These are phyloP conservation scores for Entamoeba moshkovskii DNA, from an alignment of 208 protist species.

Conservation along the genomic window DNA sequence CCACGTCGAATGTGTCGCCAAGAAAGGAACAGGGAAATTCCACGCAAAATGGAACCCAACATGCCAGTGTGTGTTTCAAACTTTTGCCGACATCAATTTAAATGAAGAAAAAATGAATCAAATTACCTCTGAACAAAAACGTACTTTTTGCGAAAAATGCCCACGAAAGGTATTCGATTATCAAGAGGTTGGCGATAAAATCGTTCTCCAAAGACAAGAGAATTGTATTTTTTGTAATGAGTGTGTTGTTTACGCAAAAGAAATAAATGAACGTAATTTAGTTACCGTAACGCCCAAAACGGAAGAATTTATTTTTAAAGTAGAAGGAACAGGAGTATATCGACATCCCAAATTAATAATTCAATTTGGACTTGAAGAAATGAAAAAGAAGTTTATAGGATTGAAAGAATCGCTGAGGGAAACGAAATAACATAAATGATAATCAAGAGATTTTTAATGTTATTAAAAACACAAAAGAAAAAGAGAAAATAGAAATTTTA, in stretches of 20 bases:
- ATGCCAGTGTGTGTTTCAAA: background rate
- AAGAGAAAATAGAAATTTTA: too few relatives aligned
- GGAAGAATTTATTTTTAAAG: background rate
- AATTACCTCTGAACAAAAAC: background rate
- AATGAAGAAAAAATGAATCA: background rate
- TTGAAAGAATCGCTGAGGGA: background rate
- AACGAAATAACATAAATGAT: too few relatives aligned
- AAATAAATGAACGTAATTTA: background rate
- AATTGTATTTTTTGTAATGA: background rate
- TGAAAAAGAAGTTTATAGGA: background rate
- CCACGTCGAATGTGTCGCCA: background rate
- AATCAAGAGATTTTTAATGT: too few relatives aligned
- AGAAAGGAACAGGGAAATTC: background rate
- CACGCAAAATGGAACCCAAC: slow-evolving; percentile 6
- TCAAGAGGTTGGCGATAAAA: background rate
- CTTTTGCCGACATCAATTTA: background rate
- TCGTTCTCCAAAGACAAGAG: background rate
- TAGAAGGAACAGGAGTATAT: background rate
- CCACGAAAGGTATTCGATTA: background rate
- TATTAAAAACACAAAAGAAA: too few relatives aligned
- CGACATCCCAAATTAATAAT: background rate
- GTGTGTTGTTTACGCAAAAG: background rate
- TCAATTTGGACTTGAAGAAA: background rate
- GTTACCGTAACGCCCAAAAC: background rate
- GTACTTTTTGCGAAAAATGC: background rate